phyloP scores from a whole-genome alignment of 2,329 filamentous ascomycete species.

The Didymella sp. region DNA sequence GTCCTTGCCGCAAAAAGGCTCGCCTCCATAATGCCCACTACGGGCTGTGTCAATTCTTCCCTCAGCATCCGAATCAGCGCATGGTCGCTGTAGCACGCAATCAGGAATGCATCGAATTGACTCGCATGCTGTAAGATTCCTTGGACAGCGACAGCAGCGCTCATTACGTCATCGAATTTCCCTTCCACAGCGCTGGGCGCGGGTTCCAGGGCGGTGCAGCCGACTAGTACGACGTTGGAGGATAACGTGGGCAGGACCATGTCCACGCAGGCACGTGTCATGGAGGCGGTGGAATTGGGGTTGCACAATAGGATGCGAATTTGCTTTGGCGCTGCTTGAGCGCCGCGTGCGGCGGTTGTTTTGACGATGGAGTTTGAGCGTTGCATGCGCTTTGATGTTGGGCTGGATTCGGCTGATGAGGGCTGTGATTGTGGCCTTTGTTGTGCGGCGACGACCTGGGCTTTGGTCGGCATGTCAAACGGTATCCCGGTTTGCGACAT shows the following conservation, averaged over 20 bases:
- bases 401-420: not conserved
- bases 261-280: slow-evolving; percentile 58
- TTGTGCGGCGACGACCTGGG: not conserved
- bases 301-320: slow-evolving; percentile 58
- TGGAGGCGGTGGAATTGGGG: slow-evolving; percentile 56
- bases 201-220: slow-evolving; percentile 59
- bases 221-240: slow-evolving; percentile 56
- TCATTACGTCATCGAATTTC: slow-evolving; percentile 59
- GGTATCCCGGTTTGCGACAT: slow-evolving; percentile 16
- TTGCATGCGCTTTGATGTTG: slow-evolving; percentile 6
- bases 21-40: slow-evolving; percentile 61
- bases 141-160: slow-evolving; percentile 57
- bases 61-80: slow-evolving; percentile 56
- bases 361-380: slow-evolving; percentile 12
- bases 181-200: slow-evolving; percentile 61
- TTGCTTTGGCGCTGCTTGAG: slow-evolving; percentile 17
- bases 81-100: slow-evolving; percentile 60
- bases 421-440: not conserved
- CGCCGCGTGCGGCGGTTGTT: slow-evolving; percentile 9
- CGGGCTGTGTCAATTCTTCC: slow-evolving; percentile 55
- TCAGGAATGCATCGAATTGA: slow-evolving; percentile 57
- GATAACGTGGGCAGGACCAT: slow-evolving; percentile 55
- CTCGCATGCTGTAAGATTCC: slow-evolving; percentile 54
- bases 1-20: slow-evolving; percentile 59
- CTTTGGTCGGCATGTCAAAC: slow-evolving; percentile 10